Percentiles rank a stretch among this genome's conserved stretches.
phyloP scores from a whole-genome alignment of 1,139 yeast genomes.

The Candida pseudoviswanathii region DNA sequence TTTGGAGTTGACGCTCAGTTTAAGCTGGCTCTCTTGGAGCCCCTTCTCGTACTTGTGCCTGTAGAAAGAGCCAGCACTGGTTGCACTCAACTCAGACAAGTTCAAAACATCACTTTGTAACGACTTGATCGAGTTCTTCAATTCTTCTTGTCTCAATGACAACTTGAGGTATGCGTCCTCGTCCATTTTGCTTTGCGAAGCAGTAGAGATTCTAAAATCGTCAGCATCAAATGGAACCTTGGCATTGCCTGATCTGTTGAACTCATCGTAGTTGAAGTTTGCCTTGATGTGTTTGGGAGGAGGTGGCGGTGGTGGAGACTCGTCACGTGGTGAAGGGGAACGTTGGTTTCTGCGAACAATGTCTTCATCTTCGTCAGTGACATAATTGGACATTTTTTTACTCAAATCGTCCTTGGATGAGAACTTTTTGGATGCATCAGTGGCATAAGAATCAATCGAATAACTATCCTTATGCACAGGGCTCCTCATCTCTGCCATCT shows the following conservation, averaged over 20 bases:
- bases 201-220: constrained; percentile 37
- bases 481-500: constrained; percentile 4
- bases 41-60: constrained; percentile 65
- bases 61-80: constrained; percentile 84
- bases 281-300: constrained; percentile 43
- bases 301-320: constrained; percentile 54
- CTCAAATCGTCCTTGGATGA: constrained; percentile 42
- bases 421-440: constrained; percentile 41
- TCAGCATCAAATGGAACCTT: constrained; percentile 42
- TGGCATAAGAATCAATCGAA: constrained; percentile 32
- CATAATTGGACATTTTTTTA: constrained; percentile 31
- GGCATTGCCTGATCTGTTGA: constrained; percentile 2
- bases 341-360: constrained; percentile 16
- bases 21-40: constrained; percentile 25
- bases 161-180: constrained; percentile 33
- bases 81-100: constrained; percentile 74
- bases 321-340: constrained; percentile 11
- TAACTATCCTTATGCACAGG: constrained; percentile 12
- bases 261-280: constrained; percentile 1
- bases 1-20: constrained; percentile 22
- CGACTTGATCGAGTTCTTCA: constrained; percentile 45
- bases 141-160: constrained; percentile 40
- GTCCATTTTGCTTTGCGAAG: constrained; percentile 21
- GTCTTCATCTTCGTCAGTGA: constrained; percentile 30
- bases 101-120: constrained; percentile 52